These are phyloP conservation scores for Tulasnella sp. DNA, from an alignment of 768 basidiomycete genomes.

Conservation along the genomic window DNA sequence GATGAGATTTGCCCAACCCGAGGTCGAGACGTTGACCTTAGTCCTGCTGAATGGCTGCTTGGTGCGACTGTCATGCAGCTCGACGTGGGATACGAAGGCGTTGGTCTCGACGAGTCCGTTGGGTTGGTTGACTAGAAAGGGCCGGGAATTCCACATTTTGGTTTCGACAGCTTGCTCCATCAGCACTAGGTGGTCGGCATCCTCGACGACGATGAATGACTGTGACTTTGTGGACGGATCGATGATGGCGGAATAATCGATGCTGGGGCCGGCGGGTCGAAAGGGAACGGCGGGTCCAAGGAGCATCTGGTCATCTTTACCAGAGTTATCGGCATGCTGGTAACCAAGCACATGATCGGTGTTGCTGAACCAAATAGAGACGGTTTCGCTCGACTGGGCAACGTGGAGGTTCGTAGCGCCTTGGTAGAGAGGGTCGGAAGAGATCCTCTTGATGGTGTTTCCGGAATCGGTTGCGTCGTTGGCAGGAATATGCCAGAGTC, in stretches of 20 bases:
- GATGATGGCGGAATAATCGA: conserved; percentile 12
- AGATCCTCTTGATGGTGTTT: not conserved
- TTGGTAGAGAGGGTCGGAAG: not conserved
- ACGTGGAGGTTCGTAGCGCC: not conserved
- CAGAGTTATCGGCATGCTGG: not conserved
- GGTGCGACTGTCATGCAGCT: not conserved
- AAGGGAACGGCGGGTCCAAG: not conserved
- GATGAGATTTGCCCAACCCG: conserved; percentile 5
- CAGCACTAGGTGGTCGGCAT: not conserved
- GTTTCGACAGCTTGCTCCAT: conserved; percentile 14
- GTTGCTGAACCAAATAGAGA: not conserved
- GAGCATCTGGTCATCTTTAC: not conserved
- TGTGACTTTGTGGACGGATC: conserved; percentile 1
- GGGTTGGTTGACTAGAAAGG: conserved; percentile 9
- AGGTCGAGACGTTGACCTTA: not conserved
- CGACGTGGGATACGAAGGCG: not conserved
- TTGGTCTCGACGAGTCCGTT: not conserved
- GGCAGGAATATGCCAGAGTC: conserved; percentile 15
- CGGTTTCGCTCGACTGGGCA: not conserved
- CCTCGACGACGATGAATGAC: not conserved
- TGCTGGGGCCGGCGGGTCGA: not conserved
- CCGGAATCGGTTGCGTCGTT: not conserved
- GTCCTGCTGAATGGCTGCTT: not conserved
- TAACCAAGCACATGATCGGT: not conserved
- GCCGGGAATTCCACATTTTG: conserved; percentile 9